Conservation (phyloP, 2,329 filamentous ascomycete species). For the Pseudogymnoascus pannorum region DNA sequence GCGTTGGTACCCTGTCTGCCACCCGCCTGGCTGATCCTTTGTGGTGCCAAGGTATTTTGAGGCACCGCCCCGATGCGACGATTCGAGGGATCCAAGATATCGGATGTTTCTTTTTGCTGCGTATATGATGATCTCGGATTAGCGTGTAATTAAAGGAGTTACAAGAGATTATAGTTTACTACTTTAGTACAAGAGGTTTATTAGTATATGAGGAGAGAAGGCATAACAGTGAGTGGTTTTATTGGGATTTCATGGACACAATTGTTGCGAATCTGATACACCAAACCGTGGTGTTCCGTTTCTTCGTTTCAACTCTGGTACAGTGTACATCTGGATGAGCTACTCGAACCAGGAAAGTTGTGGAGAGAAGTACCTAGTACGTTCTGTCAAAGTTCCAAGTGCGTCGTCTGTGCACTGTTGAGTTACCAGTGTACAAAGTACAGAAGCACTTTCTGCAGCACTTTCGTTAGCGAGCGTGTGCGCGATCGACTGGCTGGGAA, state of each 20-base stretch:
- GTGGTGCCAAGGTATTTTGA: background rate
- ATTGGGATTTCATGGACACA: background rate
- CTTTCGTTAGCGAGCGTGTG: background rate
- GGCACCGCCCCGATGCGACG: background rate
- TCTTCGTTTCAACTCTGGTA: background rate
- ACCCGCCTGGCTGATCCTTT: background rate
- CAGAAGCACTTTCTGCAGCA: background rate
- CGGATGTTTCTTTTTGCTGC: background rate
- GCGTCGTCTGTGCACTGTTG: background rate
- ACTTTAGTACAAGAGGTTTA: background rate
- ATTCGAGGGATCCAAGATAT: background rate
- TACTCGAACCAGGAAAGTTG: background rate
- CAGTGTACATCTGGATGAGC: too few species aligned
- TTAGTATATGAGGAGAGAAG: background rate
- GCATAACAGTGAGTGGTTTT: background rate
- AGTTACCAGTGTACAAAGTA: background rate
- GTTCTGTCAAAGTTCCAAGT: background rate
- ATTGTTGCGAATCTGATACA: background rate
- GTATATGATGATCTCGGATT: background rate
- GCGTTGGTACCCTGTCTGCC: background rate
- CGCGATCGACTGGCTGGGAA: background rate
- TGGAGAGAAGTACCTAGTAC: background rate
- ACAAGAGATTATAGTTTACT: too few species aligned
- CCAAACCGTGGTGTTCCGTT: background rate
- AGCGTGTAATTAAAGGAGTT: too few species aligned